phyloP scores from a whole-genome alignment of 1,139 yeast species.

The Debaryomyces psychrophilus region DNA sequence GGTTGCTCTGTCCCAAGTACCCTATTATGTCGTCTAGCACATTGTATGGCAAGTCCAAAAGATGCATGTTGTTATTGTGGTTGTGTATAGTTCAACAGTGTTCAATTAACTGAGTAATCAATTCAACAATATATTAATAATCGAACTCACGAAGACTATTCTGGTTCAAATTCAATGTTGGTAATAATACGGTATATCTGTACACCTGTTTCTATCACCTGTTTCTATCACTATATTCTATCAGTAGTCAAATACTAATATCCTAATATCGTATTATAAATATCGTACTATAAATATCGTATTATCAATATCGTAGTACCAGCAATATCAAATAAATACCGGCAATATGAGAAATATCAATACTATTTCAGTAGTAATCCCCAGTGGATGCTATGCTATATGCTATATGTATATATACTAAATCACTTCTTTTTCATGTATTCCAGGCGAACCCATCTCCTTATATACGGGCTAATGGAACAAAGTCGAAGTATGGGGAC shows the following conservation, averaged over 20 bases:
- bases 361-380: too few species aligned
- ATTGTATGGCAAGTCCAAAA: slow-evolving; percentile 8
- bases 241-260: too few species aligned
- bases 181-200: too few species aligned
- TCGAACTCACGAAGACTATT: too few species aligned
- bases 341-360: too few species aligned
- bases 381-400: neutral
- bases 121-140: too few species aligned
- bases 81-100: slow-evolving; percentile 3
- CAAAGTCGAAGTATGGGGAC: slow-evolving; percentile 5
- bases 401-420: neutral
- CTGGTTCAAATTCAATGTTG: too few species aligned
- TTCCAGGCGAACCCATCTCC: neutral
- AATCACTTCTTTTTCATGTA: neutral
- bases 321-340: neutral
- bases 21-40: slow-evolving; percentile 16
- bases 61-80: slow-evolving; percentile 4
- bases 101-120: neutral
- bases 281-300: neutral
- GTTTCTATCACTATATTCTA: too few species aligned
- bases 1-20: slow-evolving; percentile 19
- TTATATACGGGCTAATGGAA: neutral
- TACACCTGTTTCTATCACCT: too few species aligned
- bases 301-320: neutral
- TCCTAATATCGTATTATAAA: too few species aligned